A percentile compares a stretch with the other conserved stretches of the same genome.
These are phyloP conservation scores for Annulohypoxylon bovei DNA, from an alignment of 495 filamentous ascomycete species.

Conservation along the genomic window DNA sequence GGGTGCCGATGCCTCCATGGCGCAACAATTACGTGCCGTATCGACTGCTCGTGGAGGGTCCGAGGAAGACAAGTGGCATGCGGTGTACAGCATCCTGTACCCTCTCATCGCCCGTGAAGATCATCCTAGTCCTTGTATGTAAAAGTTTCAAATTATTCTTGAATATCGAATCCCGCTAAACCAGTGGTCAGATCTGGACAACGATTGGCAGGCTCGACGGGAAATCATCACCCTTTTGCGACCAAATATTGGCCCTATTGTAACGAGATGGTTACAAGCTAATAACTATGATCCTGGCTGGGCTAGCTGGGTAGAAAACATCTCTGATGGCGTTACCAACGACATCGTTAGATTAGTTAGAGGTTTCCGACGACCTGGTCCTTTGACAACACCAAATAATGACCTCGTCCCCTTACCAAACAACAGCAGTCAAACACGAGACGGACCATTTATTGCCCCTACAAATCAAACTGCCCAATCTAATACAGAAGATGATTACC, in stretches of 20 bases:
- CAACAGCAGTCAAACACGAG: neutral
- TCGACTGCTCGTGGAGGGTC: neutral
- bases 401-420: neutral
- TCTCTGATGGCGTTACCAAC: neutral
- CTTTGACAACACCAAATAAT: neutral
- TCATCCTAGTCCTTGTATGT: constrained; percentile 2
- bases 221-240: neutral
- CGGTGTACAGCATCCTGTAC: neutral
- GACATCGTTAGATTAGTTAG: neutral
- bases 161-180: neutral
- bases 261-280: neutral
- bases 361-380: neutral
- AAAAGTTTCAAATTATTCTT: neutral
- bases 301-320: neutral
- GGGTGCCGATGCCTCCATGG: neutral
- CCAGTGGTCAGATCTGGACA: neutral
- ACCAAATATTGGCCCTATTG: neutral
- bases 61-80: constrained; percentile 12
- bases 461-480: neutral
- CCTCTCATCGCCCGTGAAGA: neutral
- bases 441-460: neutral
- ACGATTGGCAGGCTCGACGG: neutral
- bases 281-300: too few relatives aligned
- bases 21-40: neutral
- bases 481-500: neutral